A percentile compares a stretch with the other conserved stretches of the same genome.
Evolutionary conservation across 2,329 filamentous ascomycete genomes (phyloP).

Genomic region (Lachnum nothofagi): DNA sequence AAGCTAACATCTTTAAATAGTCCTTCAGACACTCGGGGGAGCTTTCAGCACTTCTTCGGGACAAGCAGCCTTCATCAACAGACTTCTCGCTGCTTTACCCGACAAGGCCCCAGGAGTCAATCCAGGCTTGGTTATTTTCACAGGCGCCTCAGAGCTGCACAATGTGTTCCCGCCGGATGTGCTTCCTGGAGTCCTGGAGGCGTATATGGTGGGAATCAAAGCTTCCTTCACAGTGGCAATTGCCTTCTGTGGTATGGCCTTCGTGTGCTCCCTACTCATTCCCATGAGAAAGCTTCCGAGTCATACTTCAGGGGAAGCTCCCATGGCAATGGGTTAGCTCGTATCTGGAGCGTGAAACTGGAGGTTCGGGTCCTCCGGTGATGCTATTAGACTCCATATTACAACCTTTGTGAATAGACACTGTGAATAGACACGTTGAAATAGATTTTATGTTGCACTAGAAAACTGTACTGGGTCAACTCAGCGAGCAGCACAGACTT

Average conservation of each 20-base stretch:
- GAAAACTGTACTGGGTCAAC: too few relatives aligned
- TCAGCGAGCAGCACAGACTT: too few relatives aligned
- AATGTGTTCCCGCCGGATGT: constrained; percentile 41
- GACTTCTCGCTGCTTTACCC: constrained; percentile 41
- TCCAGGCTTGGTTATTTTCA: constrained; percentile 30
- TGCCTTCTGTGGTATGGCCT: constrained; percentile 9
- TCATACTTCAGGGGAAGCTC: not conserved
- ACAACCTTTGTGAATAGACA: too few relatives aligned
- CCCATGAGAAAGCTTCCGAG: constrained; percentile 40
- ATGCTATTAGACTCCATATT: too few relatives aligned
- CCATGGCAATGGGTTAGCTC: too few relatives aligned
- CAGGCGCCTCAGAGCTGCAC: constrained; percentile 38
- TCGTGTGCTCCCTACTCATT: not conserved
- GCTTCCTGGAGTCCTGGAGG: constrained; percentile 47
- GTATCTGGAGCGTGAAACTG: too few relatives aligned
- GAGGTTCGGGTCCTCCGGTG: not conserved
- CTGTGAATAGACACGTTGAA: too few relatives aligned
- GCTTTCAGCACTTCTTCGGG: constrained; percentile 43
- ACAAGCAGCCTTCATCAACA: constrained; percentile 34
- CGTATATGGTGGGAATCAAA: constrained; percentile 59
- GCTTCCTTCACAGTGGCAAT: constrained; percentile 55
- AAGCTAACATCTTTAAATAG: not conserved
- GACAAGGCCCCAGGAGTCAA: constrained; percentile 36
- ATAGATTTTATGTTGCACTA: too few relatives aligned
- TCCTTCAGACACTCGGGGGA: constrained; percentile 33